These are phyloP conservation scores for Glycyrrhiza uralensis DNA, from an alignment of 306 rosid species.

Conservation along the genomic window DNA sequence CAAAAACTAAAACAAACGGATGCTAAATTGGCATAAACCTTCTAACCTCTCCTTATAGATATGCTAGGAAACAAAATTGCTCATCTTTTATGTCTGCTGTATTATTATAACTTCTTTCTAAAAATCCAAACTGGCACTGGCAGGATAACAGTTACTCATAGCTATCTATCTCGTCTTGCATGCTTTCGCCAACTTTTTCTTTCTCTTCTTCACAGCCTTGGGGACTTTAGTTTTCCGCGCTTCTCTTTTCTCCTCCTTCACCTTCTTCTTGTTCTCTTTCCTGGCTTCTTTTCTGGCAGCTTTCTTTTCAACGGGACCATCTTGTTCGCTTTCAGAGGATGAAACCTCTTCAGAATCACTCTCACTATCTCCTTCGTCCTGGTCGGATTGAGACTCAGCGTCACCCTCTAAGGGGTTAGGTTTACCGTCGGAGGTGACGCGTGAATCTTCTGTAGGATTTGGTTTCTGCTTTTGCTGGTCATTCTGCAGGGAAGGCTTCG, in stretches of 20 bases:
- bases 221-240: slow-evolving; percentile 74
- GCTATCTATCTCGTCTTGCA: slow-evolving; percentile 54
- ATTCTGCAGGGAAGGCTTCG: slow-evolving; percentile 26
- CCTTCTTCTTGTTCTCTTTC: slow-evolving; percentile 84
- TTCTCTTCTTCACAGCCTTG: slow-evolving; percentile 76
- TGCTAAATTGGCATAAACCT: neutral
- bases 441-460: slow-evolving; percentile 4
- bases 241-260: slow-evolving; percentile 87
- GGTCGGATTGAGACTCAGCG: slow-evolving; percentile 26
- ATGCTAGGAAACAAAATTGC: neutral
- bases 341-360: slow-evolving; percentile 52
- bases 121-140: neutral
- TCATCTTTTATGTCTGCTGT: neutral
- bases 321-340: slow-evolving; percentile 36
- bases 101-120: neutral
- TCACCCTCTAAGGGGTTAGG: slow-evolving; percentile 26
- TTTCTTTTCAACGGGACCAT: slow-evolving; percentile 60
- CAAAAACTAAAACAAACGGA: too few species aligned
- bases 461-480: slow-evolving; percentile 24
- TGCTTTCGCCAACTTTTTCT: slow-evolving; percentile 73
- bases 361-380: slow-evolving; percentile 34
- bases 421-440: neutral
- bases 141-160: neutral
- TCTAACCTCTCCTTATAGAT: neutral
- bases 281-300: slow-evolving; percentile 81